These are phyloP conservation scores for Musa schizocarpa DNA, from an alignment of 176 grass and related monocot genomes.

Conservation along the genomic window DNA sequence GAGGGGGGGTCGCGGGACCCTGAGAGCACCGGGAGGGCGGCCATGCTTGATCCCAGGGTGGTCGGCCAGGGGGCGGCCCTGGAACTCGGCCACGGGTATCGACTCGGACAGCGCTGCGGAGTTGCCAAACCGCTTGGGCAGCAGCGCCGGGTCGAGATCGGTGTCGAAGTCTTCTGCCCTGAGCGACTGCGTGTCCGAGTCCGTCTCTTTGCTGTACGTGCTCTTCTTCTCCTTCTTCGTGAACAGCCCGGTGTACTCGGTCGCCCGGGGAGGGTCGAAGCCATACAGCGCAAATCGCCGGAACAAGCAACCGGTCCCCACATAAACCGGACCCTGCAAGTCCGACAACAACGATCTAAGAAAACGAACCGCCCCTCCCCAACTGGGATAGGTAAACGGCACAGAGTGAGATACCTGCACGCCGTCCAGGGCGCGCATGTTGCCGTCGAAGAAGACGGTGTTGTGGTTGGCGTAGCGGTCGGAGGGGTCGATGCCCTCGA, in stretches of 20 bases:
- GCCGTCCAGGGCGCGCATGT: conserved; percentile 97
- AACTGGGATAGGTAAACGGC: no score
- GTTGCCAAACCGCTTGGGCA: conserved; percentile 81
- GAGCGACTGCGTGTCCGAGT: conserved; percentile 50
- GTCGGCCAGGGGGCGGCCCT: conserved; percentile 69
- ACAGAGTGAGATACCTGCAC: conserved; percentile 26
- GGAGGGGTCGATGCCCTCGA: conserved; percentile 91
- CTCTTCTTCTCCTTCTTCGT: conserved; percentile 74
- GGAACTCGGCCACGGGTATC: conserved; percentile 84
- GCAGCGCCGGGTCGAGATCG: conserved; percentile 44
- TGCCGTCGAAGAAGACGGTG: conserved; percentile 98
- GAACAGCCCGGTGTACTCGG: conserved; percentile 57
- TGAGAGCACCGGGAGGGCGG: conserved; percentile 57
- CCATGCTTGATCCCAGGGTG: conserved; percentile 73
- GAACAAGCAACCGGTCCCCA: conserved; percentile 89
- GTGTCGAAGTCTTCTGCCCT: conserved; percentile 65
- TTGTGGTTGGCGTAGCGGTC: conserved; percentile 98
- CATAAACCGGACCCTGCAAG: conserved; percentile 71
- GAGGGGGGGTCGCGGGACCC: conserved; percentile 50
- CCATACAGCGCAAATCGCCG: conserved; percentile 88
- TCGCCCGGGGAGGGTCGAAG: conserved; percentile 74
- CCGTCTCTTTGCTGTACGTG: conserved; percentile 30
- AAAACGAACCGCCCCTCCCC: no score
- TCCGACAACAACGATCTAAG: no score
- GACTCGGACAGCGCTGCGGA: conserved; percentile 63